Conservation (phyloP, 768 basidiomycete species). For the Hypholoma sublateritium region DNA sequence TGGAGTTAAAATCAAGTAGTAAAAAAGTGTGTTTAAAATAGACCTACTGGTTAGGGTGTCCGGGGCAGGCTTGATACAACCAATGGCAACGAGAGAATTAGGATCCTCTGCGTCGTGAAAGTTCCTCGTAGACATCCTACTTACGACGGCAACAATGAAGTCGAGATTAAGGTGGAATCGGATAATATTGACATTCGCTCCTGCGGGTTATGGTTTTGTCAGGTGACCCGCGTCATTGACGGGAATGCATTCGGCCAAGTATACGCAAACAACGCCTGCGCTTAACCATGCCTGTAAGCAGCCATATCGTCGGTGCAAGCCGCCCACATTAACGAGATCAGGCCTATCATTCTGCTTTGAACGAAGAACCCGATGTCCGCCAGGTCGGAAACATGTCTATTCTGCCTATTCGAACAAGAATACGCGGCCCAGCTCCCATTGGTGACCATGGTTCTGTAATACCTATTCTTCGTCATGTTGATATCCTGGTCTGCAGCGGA, state of each 20-base stretch:
- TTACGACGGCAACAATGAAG: neutral
- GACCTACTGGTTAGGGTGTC: constrained; percentile 74
- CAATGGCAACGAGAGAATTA: constrained; percentile 44
- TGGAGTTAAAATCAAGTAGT: neutral
- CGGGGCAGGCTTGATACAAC: constrained; percentile 57
- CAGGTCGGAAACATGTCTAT: constrained; percentile 89
- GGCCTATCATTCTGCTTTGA: constrained; percentile 97
- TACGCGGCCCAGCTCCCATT: constrained; percentile 89
- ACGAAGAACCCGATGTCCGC: constrained; percentile 78
- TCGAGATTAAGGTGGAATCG: constrained; percentile 1
- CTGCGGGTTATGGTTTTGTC: constrained; percentile 11
- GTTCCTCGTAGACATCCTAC: constrained; percentile 7
- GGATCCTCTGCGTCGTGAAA: constrained; percentile 40
- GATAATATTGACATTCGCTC: neutral
- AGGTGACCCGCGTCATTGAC: constrained; percentile 29
- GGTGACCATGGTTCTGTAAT: constrained; percentile 40
- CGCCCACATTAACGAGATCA: constrained; percentile 30
- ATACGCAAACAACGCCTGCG: constrained; percentile 25
- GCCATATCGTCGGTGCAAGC: neutral
- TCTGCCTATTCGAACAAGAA: constrained; percentile 87
- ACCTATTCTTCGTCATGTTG: constrained; percentile 6
- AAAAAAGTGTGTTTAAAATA: constrained; percentile 1
- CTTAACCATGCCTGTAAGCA: constrained; percentile 53
- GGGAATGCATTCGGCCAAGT: constrained; percentile 21
- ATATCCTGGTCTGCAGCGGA: constrained; percentile 55